Evolutionary conservation across 495 filamentous ascomycete genomes (phyloP).

Genomic region (Aspergillus sparsus): DNA sequence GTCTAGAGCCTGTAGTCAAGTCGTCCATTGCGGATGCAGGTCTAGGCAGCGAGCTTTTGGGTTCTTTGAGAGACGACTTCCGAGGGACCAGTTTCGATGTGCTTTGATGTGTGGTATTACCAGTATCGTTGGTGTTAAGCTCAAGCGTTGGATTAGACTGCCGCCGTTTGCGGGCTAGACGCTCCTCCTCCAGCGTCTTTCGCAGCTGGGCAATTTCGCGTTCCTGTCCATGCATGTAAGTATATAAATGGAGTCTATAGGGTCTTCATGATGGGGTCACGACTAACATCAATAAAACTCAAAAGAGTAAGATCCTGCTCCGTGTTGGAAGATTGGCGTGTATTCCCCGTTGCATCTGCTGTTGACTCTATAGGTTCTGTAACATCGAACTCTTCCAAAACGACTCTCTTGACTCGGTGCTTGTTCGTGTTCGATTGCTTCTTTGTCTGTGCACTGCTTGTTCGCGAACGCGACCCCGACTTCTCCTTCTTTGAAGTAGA

Average conservation of each 20-base stretch:
- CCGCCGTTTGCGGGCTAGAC: conserved; percentile 48
- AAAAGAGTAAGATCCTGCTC: conserved; percentile 47
- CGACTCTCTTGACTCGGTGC: conserved; percentile 47
- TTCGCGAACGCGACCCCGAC: conserved; percentile 22
- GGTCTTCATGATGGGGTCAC: background rate
- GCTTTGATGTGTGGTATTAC: conserved; percentile 41
- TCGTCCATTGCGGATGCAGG: conserved; percentile 45
- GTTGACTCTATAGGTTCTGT: conserved; percentile 33
- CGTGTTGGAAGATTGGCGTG: conserved; percentile 30
- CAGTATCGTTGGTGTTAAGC: conserved; percentile 33
- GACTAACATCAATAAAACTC: conserved; percentile 49
- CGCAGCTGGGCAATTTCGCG: conserved; percentile 51
- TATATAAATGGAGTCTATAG: background rate
- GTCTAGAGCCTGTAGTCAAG: conserved; percentile 32
- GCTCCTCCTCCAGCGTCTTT: conserved; percentile 52
- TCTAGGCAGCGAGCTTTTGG: conserved; percentile 32
- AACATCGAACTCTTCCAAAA: conserved; percentile 43
- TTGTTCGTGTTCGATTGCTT: conserved; percentile 48
- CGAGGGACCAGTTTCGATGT: conserved; percentile 40
- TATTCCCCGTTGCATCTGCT: conserved; percentile 39
- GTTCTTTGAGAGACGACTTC: conserved; percentile 51
- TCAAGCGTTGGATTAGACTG: conserved; percentile 37
- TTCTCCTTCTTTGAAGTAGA: conserved; percentile 29
- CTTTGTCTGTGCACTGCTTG: conserved; percentile 16
- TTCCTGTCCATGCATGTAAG: conserved; percentile 27